A percentile compares a stretch with the other conserved stretches of the same genome.
Conservation (phyloP, 305 asterid species). For the Petunia hybrid region DNA sequence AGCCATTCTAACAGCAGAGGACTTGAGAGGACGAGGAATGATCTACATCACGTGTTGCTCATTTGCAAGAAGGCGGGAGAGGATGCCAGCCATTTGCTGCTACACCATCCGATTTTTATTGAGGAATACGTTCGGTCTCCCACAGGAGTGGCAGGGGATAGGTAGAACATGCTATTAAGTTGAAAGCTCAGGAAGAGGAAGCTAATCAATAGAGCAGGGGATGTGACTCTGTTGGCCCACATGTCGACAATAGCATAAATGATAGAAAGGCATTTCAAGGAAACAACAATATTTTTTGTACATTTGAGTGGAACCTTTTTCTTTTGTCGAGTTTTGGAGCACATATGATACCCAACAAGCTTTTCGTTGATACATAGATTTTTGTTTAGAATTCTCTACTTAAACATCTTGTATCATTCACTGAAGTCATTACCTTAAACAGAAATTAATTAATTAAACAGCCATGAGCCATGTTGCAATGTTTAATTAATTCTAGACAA, state of each 20-base stretch:
- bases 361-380: no score
- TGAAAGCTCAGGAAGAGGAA: neutral
- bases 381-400: no score
- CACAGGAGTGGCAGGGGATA: constrained; percentile 8
- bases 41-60: neutral
- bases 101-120: neutral
- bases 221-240: constrained; percentile 8
- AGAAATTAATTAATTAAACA: no score
- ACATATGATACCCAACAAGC: constrained; percentile 12
- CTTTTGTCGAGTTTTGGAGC: neutral
- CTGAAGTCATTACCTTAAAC: no score
- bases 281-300: neutral
- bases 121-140: neutral
- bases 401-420: no score
- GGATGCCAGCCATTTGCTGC: neutral
- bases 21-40: neutral
- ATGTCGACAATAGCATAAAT: neutral
- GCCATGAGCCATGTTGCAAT: no score
- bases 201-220: neutral
- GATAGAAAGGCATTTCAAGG: neutral
- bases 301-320: neutral
- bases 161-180: constrained; percentile 10
- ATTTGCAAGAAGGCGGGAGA: neutral
- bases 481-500: no score
- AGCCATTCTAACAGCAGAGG: constrained; percentile 1